Base-by-base conservation (phyloP, 441 rosid genomes). In the Dalechampia spathulata region DNA sequence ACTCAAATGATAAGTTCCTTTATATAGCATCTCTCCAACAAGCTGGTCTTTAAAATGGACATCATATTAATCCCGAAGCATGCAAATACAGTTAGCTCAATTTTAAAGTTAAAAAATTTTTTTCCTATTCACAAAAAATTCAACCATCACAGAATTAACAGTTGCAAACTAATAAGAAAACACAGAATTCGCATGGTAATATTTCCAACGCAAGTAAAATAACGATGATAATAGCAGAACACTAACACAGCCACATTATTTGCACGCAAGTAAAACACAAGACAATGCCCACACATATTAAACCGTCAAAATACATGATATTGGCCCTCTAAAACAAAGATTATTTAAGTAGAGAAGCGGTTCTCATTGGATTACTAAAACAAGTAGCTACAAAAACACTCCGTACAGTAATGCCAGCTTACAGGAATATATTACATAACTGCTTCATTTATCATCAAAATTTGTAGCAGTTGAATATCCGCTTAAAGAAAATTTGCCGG, bases 371-470 rank as follows among this genome's bases (percentile, higher is more conserved):
- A 44, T 42, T 52, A 34, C 52, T 22, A 37, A 12, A 9, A 44
- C 28, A 45, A 61, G 52, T 44, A 26, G 19, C 37, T 16, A 45
- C 15, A 27, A 61, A n/a, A 49, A 19, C 36, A 20, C 20, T 25
- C n/a, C 25, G 8, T 11, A 8, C 14, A 4, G 12, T 16, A n/a
- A 27, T 14, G 22, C 15, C 47, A 16, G 23, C 10, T 7, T 25
- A 45, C 27, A 2, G 3, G 4, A 12, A 4, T 19, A 25, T 4
- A 53, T 5, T 21, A 34, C 7, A 34, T 9, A 44, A 44, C n/a
- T n/a, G n/a, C 45, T 36, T 4, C 37, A 52, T 52, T 52, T 43
- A 61, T 23, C 52, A 52, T 23, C 17, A 54, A 26, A 2, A n/a
- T 23, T 27, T 7, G 17, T n/a, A n/a, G 17, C 8, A 28, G 7